Conservation (phyloP, 2,329 filamentous ascomycete genomes). For the Pseudopithomyces chartarum region DNA sequence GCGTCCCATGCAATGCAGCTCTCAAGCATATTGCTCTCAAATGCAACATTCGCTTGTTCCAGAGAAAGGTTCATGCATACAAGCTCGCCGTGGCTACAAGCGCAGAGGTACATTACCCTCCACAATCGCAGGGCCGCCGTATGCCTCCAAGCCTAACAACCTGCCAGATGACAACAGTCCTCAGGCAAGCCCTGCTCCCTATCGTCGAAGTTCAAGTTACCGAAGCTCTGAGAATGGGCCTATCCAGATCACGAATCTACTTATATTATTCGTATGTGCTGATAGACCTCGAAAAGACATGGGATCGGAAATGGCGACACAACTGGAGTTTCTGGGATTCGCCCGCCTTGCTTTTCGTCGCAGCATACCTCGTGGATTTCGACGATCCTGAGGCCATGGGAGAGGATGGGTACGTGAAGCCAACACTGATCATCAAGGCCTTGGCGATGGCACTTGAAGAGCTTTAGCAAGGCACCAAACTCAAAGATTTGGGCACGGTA, state of each 20-base stretch:
- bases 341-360: neutral
- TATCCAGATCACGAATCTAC: neutral
- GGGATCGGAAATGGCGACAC: neutral
- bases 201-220: neutral
- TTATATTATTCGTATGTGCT: neutral
- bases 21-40: neutral
- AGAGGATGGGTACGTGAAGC: neutral
- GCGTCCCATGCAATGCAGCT: neutral
- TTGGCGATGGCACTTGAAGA: neutral
- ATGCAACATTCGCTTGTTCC: slow-evolving; percentile 6
- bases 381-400: neutral
- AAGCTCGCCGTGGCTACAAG: neutral
- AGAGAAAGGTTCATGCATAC: neutral
- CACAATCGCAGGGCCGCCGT: neutral
- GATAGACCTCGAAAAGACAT: neutral
- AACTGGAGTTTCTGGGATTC: neutral
- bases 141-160: neutral
- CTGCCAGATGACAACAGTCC: neutral
- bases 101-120: neutral
- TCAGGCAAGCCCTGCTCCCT: neutral
- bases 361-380: neutral
- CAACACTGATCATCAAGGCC: neutral
- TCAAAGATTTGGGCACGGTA: neutral
- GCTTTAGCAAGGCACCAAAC: slow-evolving; percentile 3
- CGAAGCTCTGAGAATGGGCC: neutral